These are phyloP conservation scores for Lignosus rhinocerotis DNA, from an alignment of 1,284 basidiomycete species.

Conservation along the genomic window DNA sequence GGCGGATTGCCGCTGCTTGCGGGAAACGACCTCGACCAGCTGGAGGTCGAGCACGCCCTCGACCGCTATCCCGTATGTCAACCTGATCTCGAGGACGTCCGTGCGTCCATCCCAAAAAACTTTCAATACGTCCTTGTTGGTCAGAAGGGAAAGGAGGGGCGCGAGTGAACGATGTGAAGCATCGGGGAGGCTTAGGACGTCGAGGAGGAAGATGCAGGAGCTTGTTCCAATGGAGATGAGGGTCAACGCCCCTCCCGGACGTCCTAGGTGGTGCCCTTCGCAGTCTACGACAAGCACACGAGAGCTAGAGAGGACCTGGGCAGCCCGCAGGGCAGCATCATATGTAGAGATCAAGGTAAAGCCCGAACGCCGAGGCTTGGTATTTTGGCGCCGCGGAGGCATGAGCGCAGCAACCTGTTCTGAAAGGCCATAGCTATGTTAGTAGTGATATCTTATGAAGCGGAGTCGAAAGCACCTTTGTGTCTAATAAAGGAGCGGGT, in stretches of 20 bases:
- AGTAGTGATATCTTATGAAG: too few relatives aligned
- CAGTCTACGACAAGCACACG: slow-evolving; percentile 25
- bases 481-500: too few relatives aligned
- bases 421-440: too few relatives aligned
- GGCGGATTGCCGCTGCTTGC: not conserved
- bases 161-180: slow-evolving; percentile 24
- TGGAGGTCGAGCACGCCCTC: slow-evolving; percentile 43
- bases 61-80: slow-evolving; percentile 32
- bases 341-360: not conserved
- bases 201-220: slow-evolving; percentile 41
- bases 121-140: slow-evolving; percentile 34
- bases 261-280: slow-evolving; percentile 40
- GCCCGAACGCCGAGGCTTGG: too few relatives aligned
- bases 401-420: too few relatives aligned
- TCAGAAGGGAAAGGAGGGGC: slow-evolving; percentile 33
- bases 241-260: slow-evolving; percentile 36
- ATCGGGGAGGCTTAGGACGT: slow-evolving; percentile 32
- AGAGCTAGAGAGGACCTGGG: slow-evolving; percentile 6
- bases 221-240: slow-evolving; percentile 43
- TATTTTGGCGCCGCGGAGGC: too few relatives aligned
- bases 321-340: not conserved
- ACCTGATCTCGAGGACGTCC: slow-evolving; percentile 41
- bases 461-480: too few relatives aligned
- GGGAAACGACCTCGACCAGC: slow-evolving; percentile 30
- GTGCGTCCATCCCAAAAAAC: slow-evolving; percentile 49